These are phyloP conservation scores for Xerocomus nothofagi DNA, from an alignment of 1,284 basidiomycete species.

Conservation along the genomic window DNA sequence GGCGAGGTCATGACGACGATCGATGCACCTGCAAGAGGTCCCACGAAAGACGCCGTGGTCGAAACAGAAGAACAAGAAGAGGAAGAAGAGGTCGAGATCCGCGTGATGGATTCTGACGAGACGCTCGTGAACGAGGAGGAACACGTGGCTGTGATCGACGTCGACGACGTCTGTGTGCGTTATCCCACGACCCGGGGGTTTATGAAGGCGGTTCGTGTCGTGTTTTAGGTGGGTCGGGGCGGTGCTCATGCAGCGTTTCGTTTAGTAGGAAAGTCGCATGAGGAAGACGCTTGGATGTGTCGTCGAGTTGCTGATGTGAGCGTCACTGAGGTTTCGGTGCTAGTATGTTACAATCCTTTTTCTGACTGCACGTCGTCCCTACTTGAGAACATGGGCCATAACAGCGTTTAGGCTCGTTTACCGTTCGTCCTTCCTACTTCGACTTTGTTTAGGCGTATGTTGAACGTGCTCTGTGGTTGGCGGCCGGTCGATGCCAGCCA, in stretches of 20 bases:
- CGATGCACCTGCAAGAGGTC: neutral
- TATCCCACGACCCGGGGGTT: constrained; percentile 19
- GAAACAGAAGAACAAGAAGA: neutral
- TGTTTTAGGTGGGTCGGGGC: neutral
- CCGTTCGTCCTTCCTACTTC: too few species aligned
- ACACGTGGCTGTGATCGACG: constrained; percentile 14
- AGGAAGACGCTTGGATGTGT: constrained; percentile 14
- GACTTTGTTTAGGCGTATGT: too few species aligned
- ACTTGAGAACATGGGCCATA: too few species aligned
- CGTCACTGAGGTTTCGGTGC: neutral
- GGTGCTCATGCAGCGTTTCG: neutral
- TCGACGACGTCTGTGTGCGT: constrained; percentile 18
- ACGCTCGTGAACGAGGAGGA: constrained; percentile 32
- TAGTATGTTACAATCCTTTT: neutral
- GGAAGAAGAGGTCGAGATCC: constrained; percentile 1
- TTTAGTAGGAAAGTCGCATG: constrained; percentile 19
- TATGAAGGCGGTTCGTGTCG: constrained; percentile 28
- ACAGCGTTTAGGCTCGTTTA: too few species aligned
- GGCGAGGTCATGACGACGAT: neutral
- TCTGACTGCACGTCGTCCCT: neutral
- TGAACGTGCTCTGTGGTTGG: too few species aligned
- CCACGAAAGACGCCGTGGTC: neutral
- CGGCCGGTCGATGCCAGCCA: too few species aligned
- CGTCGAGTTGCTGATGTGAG: constrained; percentile 15
- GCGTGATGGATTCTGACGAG: constrained; percentile 28